Base-by-base conservation (phyloP, 2,329 filamentous ascomycete species). In the Colletotrichum sp. region DNA sequence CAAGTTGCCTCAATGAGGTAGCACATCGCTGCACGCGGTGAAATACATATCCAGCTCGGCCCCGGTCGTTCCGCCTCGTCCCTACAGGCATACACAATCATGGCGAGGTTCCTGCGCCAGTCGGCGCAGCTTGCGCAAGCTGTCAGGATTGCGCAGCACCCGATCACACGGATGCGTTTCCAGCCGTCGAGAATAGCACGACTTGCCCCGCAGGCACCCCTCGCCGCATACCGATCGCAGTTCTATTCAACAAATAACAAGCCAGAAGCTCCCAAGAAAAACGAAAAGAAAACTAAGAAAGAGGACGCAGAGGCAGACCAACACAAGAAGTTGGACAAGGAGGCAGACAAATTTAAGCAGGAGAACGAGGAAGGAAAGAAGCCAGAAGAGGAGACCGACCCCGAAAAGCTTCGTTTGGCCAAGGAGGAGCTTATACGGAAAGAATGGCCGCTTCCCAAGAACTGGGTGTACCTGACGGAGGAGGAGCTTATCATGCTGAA, bases 21-120 rank as follows among this genome's bases (percentile, higher is more conserved):
- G 70, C 73, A 59, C 67, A 73, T 73, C 64, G 70, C 73, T 55
- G 29, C 30, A 44, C 72, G 55, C 73, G 39, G 73, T 65, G 70
- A 73, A 52, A 61, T 49, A 76, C 57, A 65, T 36, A 59, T 73
- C 44, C 44, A 75, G 62, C 57, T 65, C 68, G 75, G 39, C 77
- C 44, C 77, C 77, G 71, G 77, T 78, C 75, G 71, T 75, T 52
- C 77, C 71, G 77, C 69, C 65, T 71, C 62, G 49, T 61, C 44
- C 25, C 34, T 34, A 62, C 49, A 67, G 44, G 22, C 59, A 66
- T 30, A 71, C 36, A 72, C 74, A 72, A 64, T 83, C 85, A 94
- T 94, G 93, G 92, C 92, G 84, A 91, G 91, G 81, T 87, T 93
- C 81, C 86, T 94, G 79, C 91, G 92, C 84, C 91, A 92, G 84